Base-by-base conservation (phyloP, 768 basidiomycete species). In the Termitomyces sp. region DNA sequence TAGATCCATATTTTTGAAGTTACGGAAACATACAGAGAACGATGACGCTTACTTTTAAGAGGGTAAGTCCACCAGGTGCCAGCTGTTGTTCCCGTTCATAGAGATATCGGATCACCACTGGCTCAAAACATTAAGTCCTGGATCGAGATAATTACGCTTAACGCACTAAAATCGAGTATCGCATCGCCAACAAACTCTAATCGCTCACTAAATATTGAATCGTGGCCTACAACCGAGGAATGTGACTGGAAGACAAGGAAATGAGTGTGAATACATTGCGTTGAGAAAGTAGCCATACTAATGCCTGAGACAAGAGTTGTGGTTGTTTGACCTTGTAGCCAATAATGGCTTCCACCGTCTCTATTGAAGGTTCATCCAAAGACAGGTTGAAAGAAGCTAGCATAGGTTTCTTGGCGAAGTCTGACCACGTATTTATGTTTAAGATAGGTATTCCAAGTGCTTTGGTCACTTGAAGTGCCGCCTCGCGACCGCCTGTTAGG, bases 141-240 rank as follows among this genome's bases (percentile, higher is more conserved):
- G 60, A 47, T 53, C 43, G 33, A 30, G 53, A 49, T 47, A 28
- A 30, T 56, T 32, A 40, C 49, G 53, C 42, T 30, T 47, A 43
- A 74, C 89, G 55, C 65, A 93, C 92, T 70, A 58, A 91, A 88
- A 69, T 94, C 92, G 26, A 94, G 79, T 52, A 94, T 82, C 1
- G 89, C 90, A 71, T 94, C 92, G 13, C 92, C 92, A 42, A 93
- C 76, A 67, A 93, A 94, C 68, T 93, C 91, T 36, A 94, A 77
- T 57, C 88, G 77, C 64, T 92, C 88, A 65, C 89, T 88, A 18
- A 81, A 81, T 14, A 77, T 80, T 38, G 77, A 73, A 56, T 85
- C 81, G 57, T 74, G 77, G 4, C 79, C 79, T 60, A 81, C 78
- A 35, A 80, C 73, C 0, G 87, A 87, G 3, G 81, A 72, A 67